Evolutionary conservation across 257 asterid species (phyloP).

Genomic region (Ehretia macrophylla): DNA sequence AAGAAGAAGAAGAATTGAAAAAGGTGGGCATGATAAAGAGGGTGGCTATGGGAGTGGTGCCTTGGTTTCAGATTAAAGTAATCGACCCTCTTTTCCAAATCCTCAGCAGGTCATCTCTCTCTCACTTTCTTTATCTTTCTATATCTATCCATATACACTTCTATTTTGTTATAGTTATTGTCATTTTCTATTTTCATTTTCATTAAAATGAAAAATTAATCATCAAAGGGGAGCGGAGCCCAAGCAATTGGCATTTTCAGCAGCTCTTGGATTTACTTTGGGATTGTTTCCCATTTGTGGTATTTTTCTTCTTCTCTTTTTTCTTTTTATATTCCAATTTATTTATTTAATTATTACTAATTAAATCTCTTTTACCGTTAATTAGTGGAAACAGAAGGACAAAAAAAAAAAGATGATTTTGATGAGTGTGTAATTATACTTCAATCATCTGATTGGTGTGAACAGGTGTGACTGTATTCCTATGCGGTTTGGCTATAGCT

Average conservation of each 20-base stretch:
- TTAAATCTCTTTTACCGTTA: too few relatives aligned
- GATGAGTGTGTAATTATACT: background rate
- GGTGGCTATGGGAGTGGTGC: constrained; percentile 34
- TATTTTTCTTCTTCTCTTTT: constrained; percentile 17
- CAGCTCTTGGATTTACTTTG: constrained; percentile 73
- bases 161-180: too few relatives aligned
- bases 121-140: too few relatives aligned
- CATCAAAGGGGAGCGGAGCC: constrained; percentile 81
- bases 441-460: constrained; percentile 12
- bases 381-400: too few relatives aligned
- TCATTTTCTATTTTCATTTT: background rate
- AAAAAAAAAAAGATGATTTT: background rate
- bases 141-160: too few relatives aligned
- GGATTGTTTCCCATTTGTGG: constrained; percentile 92
- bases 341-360: too few relatives aligned
- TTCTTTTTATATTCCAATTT: too few relatives aligned
- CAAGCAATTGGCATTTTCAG: constrained; percentile 83
- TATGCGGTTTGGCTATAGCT: constrained; percentile 81
- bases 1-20: background rate
- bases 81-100: constrained; percentile 80
- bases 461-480: constrained; percentile 75
- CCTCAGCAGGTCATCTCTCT: constrained; percentile 86
- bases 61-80: constrained; percentile 57
- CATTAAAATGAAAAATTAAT: constrained; percentile 8
- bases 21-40: constrained; percentile 22